Percentiles rank a stretch among this genome's conserved stretches.
Conservation (phyloP, 306 rosid genomes). For the Begonia fuchsioides region DNA sequence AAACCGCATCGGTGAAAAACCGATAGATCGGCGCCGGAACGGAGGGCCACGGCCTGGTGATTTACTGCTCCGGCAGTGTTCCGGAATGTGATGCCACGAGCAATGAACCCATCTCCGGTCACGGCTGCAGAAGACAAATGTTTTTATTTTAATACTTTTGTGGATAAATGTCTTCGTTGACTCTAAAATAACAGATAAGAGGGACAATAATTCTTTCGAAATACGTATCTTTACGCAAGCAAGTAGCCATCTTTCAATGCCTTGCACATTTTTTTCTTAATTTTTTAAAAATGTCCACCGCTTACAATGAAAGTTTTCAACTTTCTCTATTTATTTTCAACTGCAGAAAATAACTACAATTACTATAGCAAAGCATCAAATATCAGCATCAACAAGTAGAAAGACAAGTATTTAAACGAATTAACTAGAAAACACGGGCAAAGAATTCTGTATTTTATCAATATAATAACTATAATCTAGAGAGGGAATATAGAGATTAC, state of each 20-base stretch:
- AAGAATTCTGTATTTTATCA: background rate
- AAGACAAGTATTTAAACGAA: no score
- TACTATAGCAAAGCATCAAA: background rate
- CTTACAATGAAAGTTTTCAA: background rate
- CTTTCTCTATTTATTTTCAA: background rate
- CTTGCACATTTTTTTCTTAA: no score
- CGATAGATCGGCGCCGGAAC: constrained; percentile 5
- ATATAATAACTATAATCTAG: background rate
- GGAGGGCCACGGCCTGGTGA: constrained; percentile 13
- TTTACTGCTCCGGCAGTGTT: constrained; percentile 9
- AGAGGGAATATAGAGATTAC: background rate
- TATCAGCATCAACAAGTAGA: background rate
- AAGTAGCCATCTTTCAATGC: no score
- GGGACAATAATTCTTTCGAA: background rate
- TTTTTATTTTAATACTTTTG: background rate
- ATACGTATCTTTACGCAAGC: no score
- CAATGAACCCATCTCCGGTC: constrained; percentile 7
- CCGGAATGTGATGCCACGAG: constrained; percentile 9
- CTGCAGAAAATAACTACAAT: no score
- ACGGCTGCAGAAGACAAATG: constrained; percentile 4
- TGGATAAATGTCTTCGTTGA: background rate
- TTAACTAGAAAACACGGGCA: no score
- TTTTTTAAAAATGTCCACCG: no score
- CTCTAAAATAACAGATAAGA: background rate
- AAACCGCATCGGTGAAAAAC: constrained; percentile 10